Percentiles rank a stretch among this genome's conserved stretches.
These are phyloP conservation scores for Vigna hirtella DNA, from an alignment of 306 rosid species.

Conservation along the genomic window DNA sequence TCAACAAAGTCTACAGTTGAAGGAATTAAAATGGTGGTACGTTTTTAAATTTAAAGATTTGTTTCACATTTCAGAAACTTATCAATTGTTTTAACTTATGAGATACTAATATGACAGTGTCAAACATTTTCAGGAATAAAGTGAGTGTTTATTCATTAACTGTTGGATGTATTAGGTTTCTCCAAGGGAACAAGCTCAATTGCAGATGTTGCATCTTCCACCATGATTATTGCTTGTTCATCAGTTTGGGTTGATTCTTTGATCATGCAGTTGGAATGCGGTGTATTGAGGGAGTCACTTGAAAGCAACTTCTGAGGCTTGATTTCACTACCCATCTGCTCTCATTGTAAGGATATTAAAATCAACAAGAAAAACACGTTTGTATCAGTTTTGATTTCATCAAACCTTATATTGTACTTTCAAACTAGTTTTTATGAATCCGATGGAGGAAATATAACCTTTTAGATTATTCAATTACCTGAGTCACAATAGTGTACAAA, in stretches of 20 bases:
- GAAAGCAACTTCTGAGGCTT: constrained; percentile 50
- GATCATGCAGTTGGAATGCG: constrained; percentile 33
- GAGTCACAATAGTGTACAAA: constrained; percentile 75
- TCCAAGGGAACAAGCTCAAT: constrained; percentile 48
- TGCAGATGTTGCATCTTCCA: constrained; percentile 44
- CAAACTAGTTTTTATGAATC: constrained; percentile 2
- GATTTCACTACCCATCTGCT: constrained; percentile 73
- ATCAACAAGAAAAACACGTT: constrained; percentile 5
- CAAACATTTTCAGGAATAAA: no score
- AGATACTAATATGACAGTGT: no score
- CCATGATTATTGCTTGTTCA: constrained; percentile 47
- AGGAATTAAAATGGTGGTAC: no score
- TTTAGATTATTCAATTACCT: constrained; percentile 55
- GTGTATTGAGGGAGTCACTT: not conserved
- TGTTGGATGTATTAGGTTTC: constrained; percentile 21
- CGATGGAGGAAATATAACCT: constrained; percentile 6
- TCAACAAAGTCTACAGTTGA: no score
- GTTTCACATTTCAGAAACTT: no score
- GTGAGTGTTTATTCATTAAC: not conserved
- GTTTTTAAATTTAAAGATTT: no score
- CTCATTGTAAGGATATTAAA: constrained; percentile 27
- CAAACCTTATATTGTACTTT: not conserved
- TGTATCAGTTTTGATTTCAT: constrained; percentile 12
- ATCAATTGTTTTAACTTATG: no score
- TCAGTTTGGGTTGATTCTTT: constrained; percentile 46